Base-by-base conservation (phyloP, 2,329 filamentous ascomycete genomes). In the Rutstroemia sydowiana region DNA sequence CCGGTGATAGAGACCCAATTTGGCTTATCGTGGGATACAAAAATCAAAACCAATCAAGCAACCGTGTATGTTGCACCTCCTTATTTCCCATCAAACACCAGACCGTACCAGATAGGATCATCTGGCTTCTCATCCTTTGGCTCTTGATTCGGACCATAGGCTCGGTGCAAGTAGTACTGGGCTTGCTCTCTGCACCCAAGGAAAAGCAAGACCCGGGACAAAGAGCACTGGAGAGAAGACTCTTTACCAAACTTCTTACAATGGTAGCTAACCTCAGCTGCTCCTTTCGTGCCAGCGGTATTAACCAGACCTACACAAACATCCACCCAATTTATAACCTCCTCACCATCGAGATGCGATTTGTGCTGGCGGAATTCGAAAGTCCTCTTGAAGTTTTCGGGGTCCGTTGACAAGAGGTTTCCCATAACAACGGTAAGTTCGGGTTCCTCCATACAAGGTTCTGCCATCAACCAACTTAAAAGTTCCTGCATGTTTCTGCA, bases 281-380 rank as follows among this genome's bases (percentile, higher is more conserved):
- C n/a, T 11, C 45, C 31, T 11, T 26, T 23, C 1, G n/a, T 23
- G 21, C 13, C 23, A 4, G 34, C 37, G 9, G 41, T 31, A 16
- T 21, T 2, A 18, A 51, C 40, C 4, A 51, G 3, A 3, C 21
- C 26, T 23, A 8, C 26, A 14, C 48, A 51, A 2, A 51, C 32
- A 3, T 40, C 36, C 5, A 51, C 37, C 48, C 48, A 51, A 9
- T 45, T 30, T n/a, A 34, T n/a, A 1, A 51, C 21, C 23, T 51
- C 48, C 13, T 45, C 48, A 11, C 34, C 40, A 16, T 51, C 41
- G 1, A 51, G 9, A 10, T 42, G 44, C 14, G 48, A 51, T 8
- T 30, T 26, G 16, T 51, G 48, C 9, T 51, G 48, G 34, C 48
- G 44, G n/a, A 45, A 51, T 13, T 51, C 48, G 21, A 51, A 37